Evolutionary conservation across 805 yeast genomes (phyloP).

Genomic region (Sugiyamaella americana): DNA sequence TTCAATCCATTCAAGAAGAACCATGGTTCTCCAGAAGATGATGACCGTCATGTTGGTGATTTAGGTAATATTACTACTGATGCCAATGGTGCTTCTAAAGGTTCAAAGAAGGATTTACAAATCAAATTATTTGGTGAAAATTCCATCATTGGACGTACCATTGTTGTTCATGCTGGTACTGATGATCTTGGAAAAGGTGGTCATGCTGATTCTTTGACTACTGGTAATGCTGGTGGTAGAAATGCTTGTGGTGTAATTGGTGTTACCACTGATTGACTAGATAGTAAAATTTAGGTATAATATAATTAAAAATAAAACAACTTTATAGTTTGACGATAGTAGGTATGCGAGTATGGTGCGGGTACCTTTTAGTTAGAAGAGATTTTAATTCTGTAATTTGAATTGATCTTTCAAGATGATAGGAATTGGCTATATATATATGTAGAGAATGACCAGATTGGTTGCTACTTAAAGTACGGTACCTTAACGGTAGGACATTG

Average conservation of each 20-base stretch:
- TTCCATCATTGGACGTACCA: slow-evolving; percentile 91
- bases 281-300: no score
- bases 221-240: slow-evolving; percentile 98
- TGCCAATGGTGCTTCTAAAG: slow-evolving; percentile 84
- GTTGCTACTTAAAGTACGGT: no score
- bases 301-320: no score
- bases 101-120: slow-evolving; percentile 68
- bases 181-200: slow-evolving; percentile 97
- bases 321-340: no score
- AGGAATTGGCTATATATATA: no score
- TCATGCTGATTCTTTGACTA: slow-evolving; percentile 81
- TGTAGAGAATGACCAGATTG: no score
- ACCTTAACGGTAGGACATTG: no score
- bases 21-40: slow-evolving; percentile 88
- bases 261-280: slow-evolving; percentile 39
- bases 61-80: slow-evolving; percentile 92
- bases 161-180: slow-evolving; percentile 85
- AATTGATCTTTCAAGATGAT: no score
- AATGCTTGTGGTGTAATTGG: slow-evolving; percentile 99
- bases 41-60: slow-evolving; percentile 87
- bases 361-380: no score
- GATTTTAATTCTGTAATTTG: no score
- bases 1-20: slow-evolving; percentile 85
- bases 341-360: no score
- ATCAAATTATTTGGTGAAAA: slow-evolving; percentile 80